A percentile compares a stretch with the other conserved stretches of the same genome.
Conservation (phyloP, 2,329 filamentous ascomycete species). For the Teratosphaeria pseudoeucalypti region DNA sequence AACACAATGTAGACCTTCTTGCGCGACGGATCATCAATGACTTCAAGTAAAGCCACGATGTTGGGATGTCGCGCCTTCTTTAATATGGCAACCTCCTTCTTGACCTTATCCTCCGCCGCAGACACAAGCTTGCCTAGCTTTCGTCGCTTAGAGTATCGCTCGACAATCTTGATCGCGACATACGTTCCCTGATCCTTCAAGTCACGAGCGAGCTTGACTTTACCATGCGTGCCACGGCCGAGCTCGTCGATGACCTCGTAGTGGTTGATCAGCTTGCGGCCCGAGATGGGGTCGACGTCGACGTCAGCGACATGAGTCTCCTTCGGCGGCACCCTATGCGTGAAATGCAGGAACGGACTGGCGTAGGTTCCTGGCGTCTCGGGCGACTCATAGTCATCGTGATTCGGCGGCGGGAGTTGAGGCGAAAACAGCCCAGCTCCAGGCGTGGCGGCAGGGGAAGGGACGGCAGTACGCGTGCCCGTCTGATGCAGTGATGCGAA, state of each 20-base stretch:
- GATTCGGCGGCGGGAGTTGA: conserved; percentile 15
- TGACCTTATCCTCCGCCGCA: conserved; percentile 68
- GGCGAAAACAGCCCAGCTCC: conserved; percentile 34
- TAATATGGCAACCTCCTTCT: conserved; percentile 92
- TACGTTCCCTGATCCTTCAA: conserved; percentile 55
- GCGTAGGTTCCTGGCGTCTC: conserved; percentile 34
- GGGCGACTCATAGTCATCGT: conserved; percentile 17
- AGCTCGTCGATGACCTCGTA: conserved; percentile 97
- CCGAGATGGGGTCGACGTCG: conserved; percentile 77
- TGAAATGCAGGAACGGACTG: conserved; percentile 40
- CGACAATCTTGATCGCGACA: conserved; percentile 98
- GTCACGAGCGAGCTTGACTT: conserved; percentile 89
- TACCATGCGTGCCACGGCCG: conserved; percentile 89
- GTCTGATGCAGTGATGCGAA: conserved; percentile 30
- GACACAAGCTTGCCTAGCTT: conserved; percentile 65
- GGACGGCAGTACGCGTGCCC: conserved; percentile 33
- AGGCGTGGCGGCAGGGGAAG: conserved; percentile 38
- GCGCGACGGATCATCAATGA: conserved; percentile 90
- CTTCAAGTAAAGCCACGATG: conserved; percentile 86
- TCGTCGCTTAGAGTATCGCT: conserved; percentile 85
- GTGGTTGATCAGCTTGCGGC: conserved; percentile 92
- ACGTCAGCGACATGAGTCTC: conserved; percentile 80
- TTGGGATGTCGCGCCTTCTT: conserved; percentile 98
- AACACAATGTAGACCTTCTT: conserved; percentile 98
- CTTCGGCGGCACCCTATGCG: conserved; percentile 40